Percentiles rank a stretch among this genome's conserved stretches.
Conservation (phyloP, 31 red algal genomes). For the Pterothamnion heteromorphum region DNA sequence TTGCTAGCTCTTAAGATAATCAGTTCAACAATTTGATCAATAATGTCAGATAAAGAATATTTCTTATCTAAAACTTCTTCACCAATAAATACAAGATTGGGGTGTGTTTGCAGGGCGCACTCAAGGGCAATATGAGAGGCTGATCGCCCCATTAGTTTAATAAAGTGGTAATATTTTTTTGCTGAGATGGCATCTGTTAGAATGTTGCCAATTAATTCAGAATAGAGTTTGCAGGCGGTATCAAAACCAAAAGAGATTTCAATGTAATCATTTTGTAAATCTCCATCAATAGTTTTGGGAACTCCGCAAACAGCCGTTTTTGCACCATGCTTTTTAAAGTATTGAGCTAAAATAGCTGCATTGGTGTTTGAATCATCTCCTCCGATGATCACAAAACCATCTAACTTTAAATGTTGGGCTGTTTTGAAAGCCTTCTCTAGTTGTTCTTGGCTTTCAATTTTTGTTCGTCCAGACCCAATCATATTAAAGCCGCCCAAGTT, state of each 20-base stretch:
- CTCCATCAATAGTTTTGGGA: conserved; percentile 97
- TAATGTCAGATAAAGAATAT: conserved; percentile 66
- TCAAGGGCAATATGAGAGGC: conserved; percentile 96
- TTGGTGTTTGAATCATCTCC: conserved; percentile 98
- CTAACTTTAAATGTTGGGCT: conserved; percentile 65
- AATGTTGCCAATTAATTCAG: conserved; percentile 73
- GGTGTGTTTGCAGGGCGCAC: conserved; percentile 92
- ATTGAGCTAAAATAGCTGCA: conserved; percentile 85
- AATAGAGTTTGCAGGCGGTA: conserved; percentile 86
- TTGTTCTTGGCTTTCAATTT: conserved; percentile 94
- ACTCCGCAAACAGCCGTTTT: conserved; percentile 80
- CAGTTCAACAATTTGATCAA: conserved; percentile 71
- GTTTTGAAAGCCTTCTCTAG: conserved; percentile 69
- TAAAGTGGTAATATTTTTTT: conserved; percentile 90
- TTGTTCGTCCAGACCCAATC: conserved; percentile 92
- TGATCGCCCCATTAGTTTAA: conserved; percentile 91
- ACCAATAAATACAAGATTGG: conserved; percentile 91
- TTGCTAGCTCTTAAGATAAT: conserved; percentile 62
- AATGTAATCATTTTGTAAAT: conserved; percentile 81
- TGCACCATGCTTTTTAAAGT: conserved; percentile 69
- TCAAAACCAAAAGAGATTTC: conserved; percentile 96
- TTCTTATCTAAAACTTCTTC: conserved; percentile 84
- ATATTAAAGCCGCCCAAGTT: conserved; percentile 98
- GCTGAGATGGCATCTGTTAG: conserved; percentile 91
- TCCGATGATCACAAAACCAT: conserved; percentile 89